A percentile compares a stretch with the other conserved stretches of the same genome.
These are phyloP conservation scores for Teratosphaeria viscida DNA, from an alignment of 2,329 filamentous ascomycete genomes.

Conservation along the genomic window DNA sequence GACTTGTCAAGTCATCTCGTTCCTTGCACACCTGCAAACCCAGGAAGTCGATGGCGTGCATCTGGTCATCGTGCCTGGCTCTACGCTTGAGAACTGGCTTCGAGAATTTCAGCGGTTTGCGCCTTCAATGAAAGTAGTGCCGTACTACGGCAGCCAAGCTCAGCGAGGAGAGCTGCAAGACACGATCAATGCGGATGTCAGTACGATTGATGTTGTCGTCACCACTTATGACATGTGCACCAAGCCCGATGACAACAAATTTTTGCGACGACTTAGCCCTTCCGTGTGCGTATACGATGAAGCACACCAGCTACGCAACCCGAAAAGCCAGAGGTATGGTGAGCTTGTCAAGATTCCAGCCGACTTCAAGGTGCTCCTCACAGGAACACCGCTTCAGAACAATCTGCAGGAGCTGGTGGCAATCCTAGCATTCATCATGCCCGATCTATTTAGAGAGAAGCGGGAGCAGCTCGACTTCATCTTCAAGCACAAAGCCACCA, in stretches of 20 bases:
- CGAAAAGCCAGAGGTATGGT: conserved; percentile 68
- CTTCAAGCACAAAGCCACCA: conserved; percentile 85
- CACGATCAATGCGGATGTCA: conserved; percentile 52
- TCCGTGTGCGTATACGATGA: conserved; percentile 75
- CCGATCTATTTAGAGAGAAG: conserved; percentile 65
- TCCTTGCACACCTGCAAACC: conserved; percentile 73
- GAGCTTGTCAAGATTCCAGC: conserved; percentile 68
- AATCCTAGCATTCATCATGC: conserved; percentile 88
- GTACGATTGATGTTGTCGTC: conserved; percentile 58
- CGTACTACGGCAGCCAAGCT: conserved; percentile 60
- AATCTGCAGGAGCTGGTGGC: conserved; percentile 87
- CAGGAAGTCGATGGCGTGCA: conserved; percentile 59
- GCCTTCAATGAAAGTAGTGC: conserved; percentile 59
- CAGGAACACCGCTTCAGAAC: conserved; percentile 86
- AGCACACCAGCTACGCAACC: conserved; percentile 87
- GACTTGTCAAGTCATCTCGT: conserved; percentile 90
- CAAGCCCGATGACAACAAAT: conserved; percentile 51
- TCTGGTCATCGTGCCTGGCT: conserved; percentile 82
- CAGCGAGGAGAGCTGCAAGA: conserved; percentile 60
- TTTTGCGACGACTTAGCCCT: conserved; percentile 48
- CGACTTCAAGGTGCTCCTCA: conserved; percentile 75
- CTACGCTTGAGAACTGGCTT: conserved; percentile 92
- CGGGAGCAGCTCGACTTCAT: conserved; percentile 73
- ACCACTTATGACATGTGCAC: conserved; percentile 60
- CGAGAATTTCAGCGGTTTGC: conserved; percentile 84